phyloP scores from a whole-genome alignment of 2,329 filamentous ascomycete genomes.

The Xylaria digitata region DNA sequence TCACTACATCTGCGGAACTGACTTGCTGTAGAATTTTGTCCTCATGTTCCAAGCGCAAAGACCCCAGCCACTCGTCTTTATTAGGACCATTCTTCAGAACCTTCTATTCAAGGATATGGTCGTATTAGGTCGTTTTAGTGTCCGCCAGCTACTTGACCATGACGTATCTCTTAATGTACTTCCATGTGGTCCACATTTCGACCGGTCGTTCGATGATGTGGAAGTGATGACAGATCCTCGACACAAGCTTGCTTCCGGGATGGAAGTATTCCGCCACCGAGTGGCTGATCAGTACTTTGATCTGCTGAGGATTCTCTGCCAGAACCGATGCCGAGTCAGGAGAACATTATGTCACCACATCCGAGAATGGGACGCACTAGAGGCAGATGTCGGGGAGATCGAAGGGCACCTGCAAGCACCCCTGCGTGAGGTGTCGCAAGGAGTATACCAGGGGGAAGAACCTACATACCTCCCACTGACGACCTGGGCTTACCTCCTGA shows the following conservation, averaged over 20 bases:
- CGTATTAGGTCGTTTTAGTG: slow-evolving; percentile 73
- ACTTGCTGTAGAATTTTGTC: slow-evolving; percentile 71
- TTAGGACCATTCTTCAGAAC: slow-evolving; percentile 81
- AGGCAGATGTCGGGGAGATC: slow-evolving; percentile 82
- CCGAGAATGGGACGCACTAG: slow-evolving; percentile 83
- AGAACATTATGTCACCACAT: slow-evolving; percentile 88
- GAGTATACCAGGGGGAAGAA: slow-evolving; percentile 54
- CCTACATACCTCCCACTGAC: slow-evolving; percentile 78
- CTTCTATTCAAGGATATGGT: slow-evolving; percentile 79
- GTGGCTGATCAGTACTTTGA: slow-evolving; percentile 81
- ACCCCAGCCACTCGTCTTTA: slow-evolving; percentile 84
- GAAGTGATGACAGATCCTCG: slow-evolving; percentile 80
- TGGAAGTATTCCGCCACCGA: slow-evolving; percentile 74
- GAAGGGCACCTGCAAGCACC: slow-evolving; percentile 74
- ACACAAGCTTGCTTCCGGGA: slow-evolving; percentile 76
- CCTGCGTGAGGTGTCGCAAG: slow-evolving; percentile 69
- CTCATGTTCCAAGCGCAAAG: slow-evolving; percentile 80
- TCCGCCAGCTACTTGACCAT: slow-evolving; percentile 81
- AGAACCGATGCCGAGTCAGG: slow-evolving; percentile 91
- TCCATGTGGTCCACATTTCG: slow-evolving; percentile 75
- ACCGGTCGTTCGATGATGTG: slow-evolving; percentile 79
- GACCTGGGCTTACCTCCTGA: slow-evolving; percentile 91
- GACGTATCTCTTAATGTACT: slow-evolving; percentile 84
- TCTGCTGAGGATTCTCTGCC: slow-evolving; percentile 83
- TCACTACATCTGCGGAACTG: slow-evolving; percentile 36